Evolutionary conservation across 2,329 filamentous ascomycete species (phyloP).

Genomic region (Colletotrichum sp.): DNA sequence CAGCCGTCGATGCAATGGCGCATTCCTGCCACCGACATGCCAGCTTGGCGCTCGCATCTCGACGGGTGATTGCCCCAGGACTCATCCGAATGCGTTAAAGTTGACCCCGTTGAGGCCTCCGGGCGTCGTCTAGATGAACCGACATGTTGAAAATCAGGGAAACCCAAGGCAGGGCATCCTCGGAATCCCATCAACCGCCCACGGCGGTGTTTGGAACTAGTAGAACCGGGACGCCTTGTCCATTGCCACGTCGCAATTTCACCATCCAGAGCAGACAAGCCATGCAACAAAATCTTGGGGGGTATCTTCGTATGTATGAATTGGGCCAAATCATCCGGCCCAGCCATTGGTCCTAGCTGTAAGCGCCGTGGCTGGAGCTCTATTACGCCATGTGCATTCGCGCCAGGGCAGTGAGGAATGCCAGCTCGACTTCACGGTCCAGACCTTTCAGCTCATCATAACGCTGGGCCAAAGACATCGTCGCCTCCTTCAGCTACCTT

Average conservation of each 20-base stretch:
- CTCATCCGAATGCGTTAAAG: not conserved
- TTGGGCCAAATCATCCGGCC: not conserved
- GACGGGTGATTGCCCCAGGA: not conserved
- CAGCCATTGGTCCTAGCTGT: not conserved
- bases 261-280: not conserved
- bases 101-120: constrained; percentile 1
- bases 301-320: constrained; percentile 12
- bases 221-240: not conserved
- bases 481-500: constrained; percentile 43
- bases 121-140: not conserved
- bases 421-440: not conserved
- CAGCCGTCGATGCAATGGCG: not conserved
- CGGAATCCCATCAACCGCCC: not conserved
- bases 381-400: not conserved
- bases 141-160: not conserved
- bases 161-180: not conserved
- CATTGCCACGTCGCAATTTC: not conserved
- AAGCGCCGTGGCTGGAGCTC: not conserved
- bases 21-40: not conserved
- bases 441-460: not conserved
- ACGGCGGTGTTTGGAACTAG: not conserved
- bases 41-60: not conserved
- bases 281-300: not conserved
- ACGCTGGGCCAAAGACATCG: constrained; percentile 49
- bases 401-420: not conserved